phyloP scores from a whole-genome alignment of 768 basidiomycete species.

The Podaxis sp. region DNA sequence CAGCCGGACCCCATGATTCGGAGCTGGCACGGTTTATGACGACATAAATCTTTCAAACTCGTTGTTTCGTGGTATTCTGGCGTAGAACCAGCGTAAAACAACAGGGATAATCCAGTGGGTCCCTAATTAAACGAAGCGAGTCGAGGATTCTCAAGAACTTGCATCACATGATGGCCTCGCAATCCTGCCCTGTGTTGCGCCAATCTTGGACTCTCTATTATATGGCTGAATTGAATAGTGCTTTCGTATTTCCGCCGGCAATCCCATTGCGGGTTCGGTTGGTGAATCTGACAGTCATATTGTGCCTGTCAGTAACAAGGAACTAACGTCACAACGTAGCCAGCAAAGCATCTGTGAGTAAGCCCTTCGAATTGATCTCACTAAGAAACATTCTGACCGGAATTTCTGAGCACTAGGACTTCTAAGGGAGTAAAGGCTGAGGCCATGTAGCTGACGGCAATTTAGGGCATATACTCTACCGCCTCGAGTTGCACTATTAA shows the following conservation, averaged over 20 bases:
- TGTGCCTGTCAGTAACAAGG: not conserved
- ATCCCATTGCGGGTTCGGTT: not conserved
- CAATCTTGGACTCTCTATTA: not conserved
- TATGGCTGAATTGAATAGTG: not conserved
- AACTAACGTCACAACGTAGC: not conserved
- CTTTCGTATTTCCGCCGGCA: constrained; percentile 11
- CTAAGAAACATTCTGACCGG: not conserved
- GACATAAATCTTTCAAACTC: not conserved
- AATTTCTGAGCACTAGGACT: not conserved
- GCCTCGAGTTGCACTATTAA: not conserved
- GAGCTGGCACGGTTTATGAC: not conserved
- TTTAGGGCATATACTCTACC: not conserved
- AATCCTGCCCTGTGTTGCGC: not conserved
- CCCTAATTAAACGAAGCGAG: not conserved
- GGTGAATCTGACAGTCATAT: not conserved
- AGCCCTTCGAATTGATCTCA: not conserved
- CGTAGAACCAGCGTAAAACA: not conserved
- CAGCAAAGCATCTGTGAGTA: not conserved
- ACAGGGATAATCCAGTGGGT: not conserved
- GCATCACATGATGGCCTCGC: not conserved
- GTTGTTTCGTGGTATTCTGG: not conserved
- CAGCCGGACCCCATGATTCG: not conserved
- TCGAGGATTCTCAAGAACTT: not conserved
- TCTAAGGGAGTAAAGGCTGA: not conserved
- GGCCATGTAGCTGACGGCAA: not conserved